These are phyloP conservation scores for Tardiomyces depauwii DNA, from an alignment of 1,139 yeast species.

Conservation along the genomic window DNA sequence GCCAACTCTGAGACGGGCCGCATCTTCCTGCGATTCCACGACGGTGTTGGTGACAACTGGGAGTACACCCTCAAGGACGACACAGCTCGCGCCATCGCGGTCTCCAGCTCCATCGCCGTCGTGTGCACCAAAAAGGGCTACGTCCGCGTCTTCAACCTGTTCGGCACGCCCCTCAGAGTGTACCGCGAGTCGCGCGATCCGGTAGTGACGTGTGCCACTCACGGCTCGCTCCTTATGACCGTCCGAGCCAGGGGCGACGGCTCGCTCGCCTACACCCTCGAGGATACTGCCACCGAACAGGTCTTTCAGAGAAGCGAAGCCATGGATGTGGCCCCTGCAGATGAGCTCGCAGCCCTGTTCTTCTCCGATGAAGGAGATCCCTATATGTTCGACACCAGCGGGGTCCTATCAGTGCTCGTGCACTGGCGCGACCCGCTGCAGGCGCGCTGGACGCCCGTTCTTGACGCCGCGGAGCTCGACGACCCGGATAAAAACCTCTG, in stretches of 20 bases:
- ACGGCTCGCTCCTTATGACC: constrained; percentile 35
- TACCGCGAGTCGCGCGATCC: constrained; percentile 38
- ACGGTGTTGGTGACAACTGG: constrained; percentile 27
- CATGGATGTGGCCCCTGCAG: constrained; percentile 21
- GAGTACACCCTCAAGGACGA: constrained; percentile 34
- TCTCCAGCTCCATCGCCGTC: constrained; percentile 37
- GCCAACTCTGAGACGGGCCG: constrained; percentile 28
- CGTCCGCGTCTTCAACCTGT: constrained; percentile 41
- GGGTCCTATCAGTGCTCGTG: constrained; percentile 54
- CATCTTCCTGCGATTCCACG: constrained; percentile 23
- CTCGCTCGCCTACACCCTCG: constrained; percentile 25
- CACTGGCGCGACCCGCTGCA: constrained; percentile 69
- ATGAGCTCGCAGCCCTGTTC: constrained; percentile 41
- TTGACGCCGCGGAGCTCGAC: constrained; percentile 40
- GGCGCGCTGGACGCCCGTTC: constrained; percentile 81
- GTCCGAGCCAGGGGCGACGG: constrained; percentile 20
- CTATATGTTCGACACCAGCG: constrained; percentile 69
- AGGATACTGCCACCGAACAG: constrained; percentile 27
- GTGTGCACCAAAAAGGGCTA: constrained; percentile 50
- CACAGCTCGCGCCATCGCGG: constrained; percentile 39
- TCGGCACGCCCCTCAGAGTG: constrained; percentile 44
- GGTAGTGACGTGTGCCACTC: constrained; percentile 44
- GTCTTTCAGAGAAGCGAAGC: constrained; percentile 28
- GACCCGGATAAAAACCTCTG: constrained; percentile 35
- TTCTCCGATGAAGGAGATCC: constrained; percentile 88